A percentile compares a stretch with the other conserved stretches of the same genome.
Conservation (phyloP, 768 basidiomycete genomes). For the Lentinula lateritia region DNA sequence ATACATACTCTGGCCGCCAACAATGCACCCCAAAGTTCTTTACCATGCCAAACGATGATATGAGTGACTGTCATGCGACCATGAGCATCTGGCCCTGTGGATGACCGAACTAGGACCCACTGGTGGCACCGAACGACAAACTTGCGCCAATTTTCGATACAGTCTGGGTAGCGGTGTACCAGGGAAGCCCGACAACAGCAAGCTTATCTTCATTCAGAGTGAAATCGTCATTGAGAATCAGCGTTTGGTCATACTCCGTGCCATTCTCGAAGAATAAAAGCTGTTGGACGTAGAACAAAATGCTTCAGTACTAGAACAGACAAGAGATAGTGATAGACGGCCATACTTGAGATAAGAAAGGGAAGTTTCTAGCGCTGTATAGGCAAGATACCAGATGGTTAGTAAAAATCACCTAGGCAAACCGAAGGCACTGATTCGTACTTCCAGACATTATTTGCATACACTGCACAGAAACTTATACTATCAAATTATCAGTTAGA, state of each 20-base stretch:
- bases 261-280: constrained; percentile 13
- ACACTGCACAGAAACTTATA: constrained; percentile 6
- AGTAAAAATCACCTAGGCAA: neutral
- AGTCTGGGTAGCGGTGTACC: constrained; percentile 8
- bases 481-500: neutral
- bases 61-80: constrained; percentile 22
- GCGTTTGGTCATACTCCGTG: constrained; percentile 11
- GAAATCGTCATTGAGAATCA: constrained; percentile 12
- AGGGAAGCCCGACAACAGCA: constrained; percentile 10
- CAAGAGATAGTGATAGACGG: constrained; percentile 11
- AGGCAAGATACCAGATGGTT: neutral
- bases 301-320: constrained; percentile 3
- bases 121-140: constrained; percentile 7
- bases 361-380: constrained; percentile 17
- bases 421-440: neutral
- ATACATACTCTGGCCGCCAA: constrained; percentile 5
- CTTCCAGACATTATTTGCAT: constrained; percentile 11
- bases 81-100: constrained; percentile 8
- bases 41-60: constrained; percentile 35
- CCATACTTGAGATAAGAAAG: constrained; percentile 27
- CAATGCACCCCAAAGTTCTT: constrained; percentile 23
- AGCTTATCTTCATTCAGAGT: constrained; percentile 10
- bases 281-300: constrained; percentile 14
- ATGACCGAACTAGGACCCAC: neutral
- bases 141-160: constrained; percentile 7